A percentile compares a stretch with the other conserved stretches of the same genome.
phyloP scores from a whole-genome alignment of 1,284 basidiomycete genomes.

The Puccinia triticina region DNA sequence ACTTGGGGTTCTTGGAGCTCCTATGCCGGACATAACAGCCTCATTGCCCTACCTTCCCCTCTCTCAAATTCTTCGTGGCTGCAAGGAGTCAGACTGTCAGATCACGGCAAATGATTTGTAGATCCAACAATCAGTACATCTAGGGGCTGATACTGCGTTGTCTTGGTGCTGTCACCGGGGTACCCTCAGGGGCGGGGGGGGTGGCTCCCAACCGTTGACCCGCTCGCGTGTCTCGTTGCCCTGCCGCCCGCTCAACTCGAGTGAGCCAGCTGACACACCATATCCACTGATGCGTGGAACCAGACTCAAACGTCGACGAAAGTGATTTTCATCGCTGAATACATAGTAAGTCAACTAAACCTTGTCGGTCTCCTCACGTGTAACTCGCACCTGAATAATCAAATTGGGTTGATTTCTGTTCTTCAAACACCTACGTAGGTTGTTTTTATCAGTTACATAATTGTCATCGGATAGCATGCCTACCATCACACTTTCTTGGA shows the following conservation, averaged over 20 bases:
- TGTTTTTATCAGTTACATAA: background rate
- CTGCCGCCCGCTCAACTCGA: background rate
- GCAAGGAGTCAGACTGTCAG: no score
- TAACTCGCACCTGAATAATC: background rate
- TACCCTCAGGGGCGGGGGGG: no score
- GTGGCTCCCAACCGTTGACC: no score
- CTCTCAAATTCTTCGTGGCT: no score
- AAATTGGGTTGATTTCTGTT: background rate
- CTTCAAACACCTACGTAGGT: background rate
- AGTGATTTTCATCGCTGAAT: background rate
- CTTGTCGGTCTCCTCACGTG: background rate
- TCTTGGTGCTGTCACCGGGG: no score
- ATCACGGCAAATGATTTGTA: no score
- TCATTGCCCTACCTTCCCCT: no score
- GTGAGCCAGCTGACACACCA: background rate
- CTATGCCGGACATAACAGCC: no score
- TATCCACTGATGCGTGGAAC: background rate
- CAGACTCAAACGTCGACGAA: background rate
- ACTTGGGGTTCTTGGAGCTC: no score
- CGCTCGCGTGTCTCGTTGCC: no score
- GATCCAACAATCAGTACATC: no score
- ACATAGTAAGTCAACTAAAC: background rate
- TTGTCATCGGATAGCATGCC: conserved; percentile 32
- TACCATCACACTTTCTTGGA: conserved; percentile 50
- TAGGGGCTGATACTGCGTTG: no score